Evolutionary conservation across 2,329 filamentous ascomycete species (phyloP), one percentile per base, ranked within the genome.

Genomic region (Cadophora gregata): DNA sequence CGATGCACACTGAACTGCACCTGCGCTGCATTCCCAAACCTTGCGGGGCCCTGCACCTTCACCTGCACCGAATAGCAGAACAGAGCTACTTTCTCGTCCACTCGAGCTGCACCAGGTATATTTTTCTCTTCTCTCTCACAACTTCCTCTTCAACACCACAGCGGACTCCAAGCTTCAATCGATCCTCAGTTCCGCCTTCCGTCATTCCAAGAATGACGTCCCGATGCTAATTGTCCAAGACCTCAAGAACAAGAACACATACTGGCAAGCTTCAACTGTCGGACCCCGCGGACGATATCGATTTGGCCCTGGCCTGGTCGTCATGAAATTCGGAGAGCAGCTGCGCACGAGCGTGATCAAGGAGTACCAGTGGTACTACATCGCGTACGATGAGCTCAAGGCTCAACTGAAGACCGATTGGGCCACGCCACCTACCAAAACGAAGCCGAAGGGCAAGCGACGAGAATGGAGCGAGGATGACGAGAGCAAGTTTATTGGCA

Each of bases 331-430:
- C 85, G 96, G 96, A 79, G 93, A 97, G 81, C 94, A 99, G 85
- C 89, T 99, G 76, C 93, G 93, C 71, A 95, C 93, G 76, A 97
- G 94, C 78, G 87, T 97, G 77, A 97, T 98, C 81, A 93, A 92
- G 84, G 94, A 98, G 82, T 99, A 96, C 83, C 90, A 94, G 79
- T 97, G 94, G 90, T 93, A 97, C 84, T 99, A 99, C 82, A 97
- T 99, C 81, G 91, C 93, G 81, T 99, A 99, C 82, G 94, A 97
- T 79, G 92, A 90, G 71, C 87, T 99, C 59, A 99, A 99, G 82
- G 85, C 86, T 72, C 89, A 93, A 72, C 88, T 99, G 69, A 96
- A 95, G 81, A 88, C 86, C 67, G 86, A 89, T 67, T 91, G 85
- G 72, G 87, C 88, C 67, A 81, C 78, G 67, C 78, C 79, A 64